Evolutionary conservation across 768 basidiomycete genomes (phyloP).

Genomic region (Phaeolepiota aurea): DNA sequence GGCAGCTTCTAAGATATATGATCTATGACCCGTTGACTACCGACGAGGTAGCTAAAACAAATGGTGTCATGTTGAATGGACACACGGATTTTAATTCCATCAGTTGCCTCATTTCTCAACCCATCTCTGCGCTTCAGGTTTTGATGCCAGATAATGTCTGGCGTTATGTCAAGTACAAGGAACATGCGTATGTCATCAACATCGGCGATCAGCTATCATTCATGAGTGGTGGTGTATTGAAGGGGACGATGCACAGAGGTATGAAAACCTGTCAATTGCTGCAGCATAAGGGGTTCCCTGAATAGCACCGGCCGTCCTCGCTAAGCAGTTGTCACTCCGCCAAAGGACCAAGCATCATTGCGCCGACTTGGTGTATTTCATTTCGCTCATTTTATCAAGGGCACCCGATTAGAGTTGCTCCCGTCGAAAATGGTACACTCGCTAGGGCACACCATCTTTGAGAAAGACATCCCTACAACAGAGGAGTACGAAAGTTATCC

Average conservation of each 20-base stretch:
- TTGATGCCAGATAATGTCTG: slow-evolving; percentile 26
- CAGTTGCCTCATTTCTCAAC: slow-evolving; percentile 22
- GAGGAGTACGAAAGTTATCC: slow-evolving; percentile 20
- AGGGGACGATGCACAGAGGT: slow-evolving; percentile 27
- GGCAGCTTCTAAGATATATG: slow-evolving; percentile 23
- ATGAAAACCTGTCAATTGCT: too few relatives aligned
- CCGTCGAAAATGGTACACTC: slow-evolving; percentile 20
- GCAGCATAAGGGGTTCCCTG: too few relatives aligned
- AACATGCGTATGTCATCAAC: slow-evolving; percentile 23
- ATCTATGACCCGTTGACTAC: slow-evolving; percentile 23
- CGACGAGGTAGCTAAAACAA: slow-evolving; percentile 19
- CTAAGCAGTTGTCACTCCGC: slow-evolving; percentile 20
- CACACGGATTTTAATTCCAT: slow-evolving; percentile 26
- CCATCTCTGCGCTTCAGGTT: slow-evolving; percentile 24
- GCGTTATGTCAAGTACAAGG: slow-evolving; percentile 24
- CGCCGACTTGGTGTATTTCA: slow-evolving; percentile 25
- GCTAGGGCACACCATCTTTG: slow-evolving; percentile 20
- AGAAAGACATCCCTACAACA: slow-evolving; percentile 18
- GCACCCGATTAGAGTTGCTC: slow-evolving; percentile 17
- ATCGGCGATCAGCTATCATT: slow-evolving; percentile 26
- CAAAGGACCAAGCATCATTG: slow-evolving; percentile 17
- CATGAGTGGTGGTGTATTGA: slow-evolving; percentile 24
- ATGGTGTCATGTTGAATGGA: slow-evolving; percentile 26
- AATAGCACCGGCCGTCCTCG: too few relatives aligned
- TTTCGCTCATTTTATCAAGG: slow-evolving; percentile 22